Evolutionary conservation across 257 asterid species (phyloP).

Genomic region (Gentiana dahurica): DNA sequence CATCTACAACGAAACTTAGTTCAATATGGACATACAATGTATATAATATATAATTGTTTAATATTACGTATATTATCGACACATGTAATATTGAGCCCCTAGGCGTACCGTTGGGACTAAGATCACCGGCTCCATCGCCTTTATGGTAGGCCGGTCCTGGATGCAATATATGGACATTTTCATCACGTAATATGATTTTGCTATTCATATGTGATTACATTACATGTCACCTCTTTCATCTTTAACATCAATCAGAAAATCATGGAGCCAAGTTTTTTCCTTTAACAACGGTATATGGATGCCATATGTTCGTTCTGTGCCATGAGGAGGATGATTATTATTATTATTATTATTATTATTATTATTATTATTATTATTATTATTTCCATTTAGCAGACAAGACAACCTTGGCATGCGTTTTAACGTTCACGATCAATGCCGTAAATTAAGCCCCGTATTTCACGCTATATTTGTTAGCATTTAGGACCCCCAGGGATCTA

Average conservation of each 20-base stretch:
- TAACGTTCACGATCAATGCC: constrained; percentile 31
- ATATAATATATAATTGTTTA: too few relatives aligned
- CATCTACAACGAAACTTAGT: too few relatives aligned
- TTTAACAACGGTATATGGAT: not conserved
- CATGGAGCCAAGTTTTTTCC: not conserved
- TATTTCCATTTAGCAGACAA: constrained; percentile 54
- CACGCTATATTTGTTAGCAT: constrained; percentile 20
- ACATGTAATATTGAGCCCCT: too few relatives aligned
- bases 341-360: too few relatives aligned
- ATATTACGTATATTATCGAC: too few relatives aligned
- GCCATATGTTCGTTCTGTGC: not conserved
- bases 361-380: too few relatives aligned
- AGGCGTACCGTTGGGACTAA: too few relatives aligned
- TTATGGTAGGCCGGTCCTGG: too few relatives aligned
- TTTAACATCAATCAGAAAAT: not conserved
- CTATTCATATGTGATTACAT: not conserved
- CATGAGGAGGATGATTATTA: not conserved
- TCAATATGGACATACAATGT: too few relatives aligned
- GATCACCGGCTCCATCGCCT: too few relatives aligned
- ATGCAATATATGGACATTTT: too few relatives aligned
- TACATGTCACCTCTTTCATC: not conserved
- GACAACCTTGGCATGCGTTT: constrained; percentile 52
- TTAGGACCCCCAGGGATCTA: too few relatives aligned
- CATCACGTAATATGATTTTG: not conserved
- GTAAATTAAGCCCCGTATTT: constrained; percentile 43